Base-by-base conservation (phyloP, 371 early-diverging fungal genomes). In the Zychaea mexicana region DNA sequence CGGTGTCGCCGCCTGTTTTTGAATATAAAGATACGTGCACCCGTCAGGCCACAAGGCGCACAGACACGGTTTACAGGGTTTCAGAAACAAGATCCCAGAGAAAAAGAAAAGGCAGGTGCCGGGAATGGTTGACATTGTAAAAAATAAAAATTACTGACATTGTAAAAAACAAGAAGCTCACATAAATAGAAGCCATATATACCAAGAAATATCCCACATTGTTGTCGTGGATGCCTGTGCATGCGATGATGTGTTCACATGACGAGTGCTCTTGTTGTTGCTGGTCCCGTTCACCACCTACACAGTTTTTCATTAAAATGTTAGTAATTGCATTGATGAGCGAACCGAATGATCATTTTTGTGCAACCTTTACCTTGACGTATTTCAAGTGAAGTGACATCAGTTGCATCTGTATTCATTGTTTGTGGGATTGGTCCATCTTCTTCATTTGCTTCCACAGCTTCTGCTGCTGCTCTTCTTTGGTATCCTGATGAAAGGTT, bases 351-450 rank as follows among this genome's bases (percentile, higher is more conserved):
- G 33, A 5, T 8, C 12, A 33, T 33, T 33, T 45, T 19, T 12
- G 45, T 45, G n/a, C 45, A 17, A 45, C 19, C 4, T 10, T 63
- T n/a, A 65, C 65, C 65, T 65, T 60, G 65, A 21, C 52, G 27
- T 7, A 65, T 59, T 27, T 65, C 65, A 27, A 65, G 27, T 28
- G 65, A 65, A 8, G 59, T 65, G 15, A 65, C 65, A 38, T 42
- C 38, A 1, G 65, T 59, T 5, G 30, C 52, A 7, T 65, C 65
- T 9, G 65, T 36, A 57, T 65, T 60, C 45, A 19, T 4, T 45
- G 45, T 45, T 45, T n/a, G n/a, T n/a, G n/a, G n/a, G n/a, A n/a
- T n/a, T n/a, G n/a, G n/a, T n/a, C n/a, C n/a, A n/a, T n/a, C n/a
- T n/a, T n/a, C n/a, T n/a, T n/a, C 57, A 12, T 56, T 17, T 21